Evolutionary conservation across 129 eudicot species (phyloP).

Genomic region (Arctium minus): DNA sequence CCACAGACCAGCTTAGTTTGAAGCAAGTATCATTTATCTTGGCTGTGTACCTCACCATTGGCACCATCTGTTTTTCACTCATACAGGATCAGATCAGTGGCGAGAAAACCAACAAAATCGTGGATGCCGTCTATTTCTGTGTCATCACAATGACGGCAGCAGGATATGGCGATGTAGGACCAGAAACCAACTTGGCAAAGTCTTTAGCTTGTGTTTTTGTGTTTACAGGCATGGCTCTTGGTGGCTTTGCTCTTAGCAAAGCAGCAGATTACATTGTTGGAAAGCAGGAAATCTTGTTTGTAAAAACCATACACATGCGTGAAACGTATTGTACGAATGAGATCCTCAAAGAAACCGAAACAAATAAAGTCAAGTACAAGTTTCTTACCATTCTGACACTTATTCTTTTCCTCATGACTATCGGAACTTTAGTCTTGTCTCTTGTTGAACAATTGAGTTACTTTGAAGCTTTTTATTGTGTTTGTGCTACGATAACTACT

Average conservation of each 20-base stretch:
- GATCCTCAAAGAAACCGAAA: slow-evolving; percentile 46
- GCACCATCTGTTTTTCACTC: slow-evolving; percentile 57
- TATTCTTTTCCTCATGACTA: slow-evolving; percentile 40
- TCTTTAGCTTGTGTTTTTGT: slow-evolving; percentile 62
- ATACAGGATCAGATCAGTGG: slow-evolving; percentile 64
- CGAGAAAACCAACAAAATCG: slow-evolving; percentile 49
- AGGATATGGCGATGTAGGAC: slow-evolving; percentile 86
- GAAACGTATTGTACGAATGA: slow-evolving; percentile 36
- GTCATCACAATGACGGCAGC: slow-evolving; percentile 92
- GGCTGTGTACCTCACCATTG: slow-evolving; percentile 40
- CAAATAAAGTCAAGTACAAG: slow-evolving; percentile 51
- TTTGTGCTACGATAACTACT: slow-evolving; percentile 81
- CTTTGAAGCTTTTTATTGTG: slow-evolving; percentile 80
- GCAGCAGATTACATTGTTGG: slow-evolving; percentile 77
- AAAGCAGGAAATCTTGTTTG: slow-evolving; percentile 51
- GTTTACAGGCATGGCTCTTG: slow-evolving; percentile 74
- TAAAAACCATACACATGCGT: slow-evolving; percentile 49
- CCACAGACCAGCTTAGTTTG: slow-evolving; percentile 23
- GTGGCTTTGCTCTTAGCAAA: slow-evolving; percentile 60
- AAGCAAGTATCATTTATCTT: slow-evolving; percentile 33
- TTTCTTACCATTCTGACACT: slow-evolving; percentile 38
- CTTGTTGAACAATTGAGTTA: slow-evolving; percentile 47
- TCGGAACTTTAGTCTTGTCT: slow-evolving; percentile 52
- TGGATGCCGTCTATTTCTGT: slow-evolving; percentile 72
- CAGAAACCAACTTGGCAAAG: slow-evolving; percentile 52